Percentiles rank a stretch among this genome's conserved stretches.
These are phyloP conservation scores for Ceratonia siliqua DNA, from an alignment of 306 rosid species.

Conservation along the genomic window DNA sequence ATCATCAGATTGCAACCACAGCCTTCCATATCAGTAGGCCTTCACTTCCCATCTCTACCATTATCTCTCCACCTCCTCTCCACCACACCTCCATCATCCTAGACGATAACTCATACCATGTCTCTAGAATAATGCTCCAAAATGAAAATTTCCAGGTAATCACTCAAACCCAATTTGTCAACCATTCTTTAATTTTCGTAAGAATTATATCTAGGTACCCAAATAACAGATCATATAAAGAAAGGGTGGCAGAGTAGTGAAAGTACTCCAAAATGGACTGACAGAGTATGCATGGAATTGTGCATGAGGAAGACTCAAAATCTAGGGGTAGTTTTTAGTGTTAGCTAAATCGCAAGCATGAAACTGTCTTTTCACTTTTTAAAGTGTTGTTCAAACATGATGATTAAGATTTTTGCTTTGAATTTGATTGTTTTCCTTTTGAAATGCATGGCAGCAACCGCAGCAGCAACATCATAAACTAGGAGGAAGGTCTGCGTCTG, in stretches of 20 bases:
- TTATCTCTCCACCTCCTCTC: slow-evolving; percentile 65
- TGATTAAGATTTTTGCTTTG: slow-evolving; percentile 39
- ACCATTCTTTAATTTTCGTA: not conserved
- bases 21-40: slow-evolving; percentile 66
- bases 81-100: slow-evolving; percentile 72
- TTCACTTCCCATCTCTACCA: slow-evolving; percentile 61
- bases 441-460: slow-evolving; percentile 53
- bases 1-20: slow-evolving; percentile 52
- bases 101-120: slow-evolving; percentile 62
- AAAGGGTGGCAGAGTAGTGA: slow-evolving; percentile 4
- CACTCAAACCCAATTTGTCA: not conserved
- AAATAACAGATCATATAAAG: not conserved
- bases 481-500: slow-evolving; percentile 88
- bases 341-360: slow-evolving; percentile 41
- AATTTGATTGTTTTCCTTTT: slow-evolving; percentile 29
- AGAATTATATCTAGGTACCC: not conserved
- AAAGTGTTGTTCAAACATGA: slow-evolving; percentile 44
- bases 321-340: slow-evolving; percentile 32
- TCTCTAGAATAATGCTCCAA: slow-evolving; percentile 67
- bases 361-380: slow-evolving; percentile 50
- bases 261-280: slow-evolving; percentile 16
- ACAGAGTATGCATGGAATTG: slow-evolving; percentile 44
- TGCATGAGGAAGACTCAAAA: slow-evolving; percentile 32
- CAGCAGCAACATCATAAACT: slow-evolving; percentile 80
- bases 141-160: slow-evolving; percentile 67